phyloP scores from a whole-genome alignment of 306 rosid genomes.

The Vicia faba region DNA sequence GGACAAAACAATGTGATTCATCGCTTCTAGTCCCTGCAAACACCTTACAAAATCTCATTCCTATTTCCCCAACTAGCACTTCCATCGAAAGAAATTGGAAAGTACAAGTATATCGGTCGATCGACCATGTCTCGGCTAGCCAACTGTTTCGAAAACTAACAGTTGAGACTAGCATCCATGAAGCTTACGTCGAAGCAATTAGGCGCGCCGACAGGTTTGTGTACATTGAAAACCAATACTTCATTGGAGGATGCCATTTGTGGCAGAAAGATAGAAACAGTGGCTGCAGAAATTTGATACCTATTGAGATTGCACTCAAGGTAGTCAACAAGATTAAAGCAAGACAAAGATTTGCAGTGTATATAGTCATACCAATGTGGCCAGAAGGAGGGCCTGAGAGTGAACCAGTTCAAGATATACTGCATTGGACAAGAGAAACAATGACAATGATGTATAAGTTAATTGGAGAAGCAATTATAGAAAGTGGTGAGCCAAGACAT shows the following conservation, averaged over 20 bases:
- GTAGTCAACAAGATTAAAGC: constrained; percentile 75
- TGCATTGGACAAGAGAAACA: constrained; percentile 87
- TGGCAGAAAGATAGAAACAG: constrained; percentile 75
- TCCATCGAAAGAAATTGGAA: constrained; percentile 62
- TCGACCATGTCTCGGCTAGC: constrained; percentile 72
- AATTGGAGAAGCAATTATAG: constrained; percentile 81
- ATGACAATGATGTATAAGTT: constrained; percentile 84
- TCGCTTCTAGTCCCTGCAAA: constrained; percentile 62
- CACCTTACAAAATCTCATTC: constrained; percentile 51
- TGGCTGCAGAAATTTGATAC: constrained; percentile 84
- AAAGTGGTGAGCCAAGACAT: constrained; percentile 61
- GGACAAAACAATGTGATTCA: constrained; percentile 78
- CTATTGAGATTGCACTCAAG: constrained; percentile 86
- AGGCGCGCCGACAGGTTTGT: constrained; percentile 81
- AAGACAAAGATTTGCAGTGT: constrained; percentile 79
- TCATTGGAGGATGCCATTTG: constrained; percentile 85
- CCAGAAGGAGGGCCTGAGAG: constrained; percentile 91
- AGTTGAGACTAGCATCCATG: constrained; percentile 87
- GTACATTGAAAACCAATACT: constrained; percentile 91
- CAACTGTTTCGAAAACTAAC: constrained; percentile 65
- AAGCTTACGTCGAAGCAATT: constrained; percentile 85
- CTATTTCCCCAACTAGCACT: constrained; percentile 48
- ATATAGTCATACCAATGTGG: constrained; percentile 96
- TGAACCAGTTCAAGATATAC: constrained; percentile 80
- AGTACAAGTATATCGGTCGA: constrained; percentile 86